Evolutionary conservation across 2,329 filamentous ascomycete genomes (phyloP).

Genomic region (Pezicula carpinea): DNA sequence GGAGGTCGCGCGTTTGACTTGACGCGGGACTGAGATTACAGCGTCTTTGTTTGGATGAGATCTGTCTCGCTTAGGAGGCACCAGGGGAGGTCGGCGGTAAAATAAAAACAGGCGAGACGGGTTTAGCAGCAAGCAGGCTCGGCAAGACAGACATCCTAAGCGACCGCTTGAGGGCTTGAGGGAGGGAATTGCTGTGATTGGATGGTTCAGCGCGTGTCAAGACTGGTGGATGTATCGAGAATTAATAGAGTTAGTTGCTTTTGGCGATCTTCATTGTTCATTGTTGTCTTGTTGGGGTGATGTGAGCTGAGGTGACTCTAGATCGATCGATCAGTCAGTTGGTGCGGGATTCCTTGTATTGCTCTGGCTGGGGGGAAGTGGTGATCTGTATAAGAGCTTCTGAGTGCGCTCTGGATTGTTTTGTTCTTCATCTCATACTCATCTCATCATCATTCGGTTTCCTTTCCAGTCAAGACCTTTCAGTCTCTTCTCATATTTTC

Average conservation of each 20-base stretch:
- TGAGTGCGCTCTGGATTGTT: constrained; percentile 14
- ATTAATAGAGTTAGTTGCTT: constrained; percentile 26
- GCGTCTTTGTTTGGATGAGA: background rate
- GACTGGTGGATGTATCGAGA: constrained; percentile 26
- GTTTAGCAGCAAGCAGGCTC: no score
- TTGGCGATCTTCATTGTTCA: constrained; percentile 11
- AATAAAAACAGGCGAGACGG: no score
- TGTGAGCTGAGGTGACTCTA: constrained; percentile 3
- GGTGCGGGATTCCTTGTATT: background rate
- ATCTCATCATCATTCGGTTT: constrained; percentile 14
- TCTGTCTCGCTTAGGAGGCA: no score
- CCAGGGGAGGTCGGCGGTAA: no score
- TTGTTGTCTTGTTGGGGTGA: background rate
- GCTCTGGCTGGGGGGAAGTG: constrained; percentile 1
- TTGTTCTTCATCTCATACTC: constrained; percentile 22
- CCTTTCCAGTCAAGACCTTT: constrained; percentile 6
- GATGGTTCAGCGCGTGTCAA: constrained; percentile 25
- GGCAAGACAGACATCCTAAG: constrained; percentile 10
- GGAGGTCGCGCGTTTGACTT: constrained; percentile 17
- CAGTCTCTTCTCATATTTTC: constrained; percentile 8
- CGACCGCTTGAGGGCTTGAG: constrained; percentile 7
- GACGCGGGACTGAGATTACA: constrained; percentile 16
- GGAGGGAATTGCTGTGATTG: constrained; percentile 14
- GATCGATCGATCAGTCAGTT: constrained; percentile 9
- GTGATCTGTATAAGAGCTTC: constrained; percentile 22